Evolutionary conservation across 2,329 filamentous ascomycete genomes (phyloP), one percentile per base, ranked within the genome.

Genomic region (Eutypella sp.): DNA sequence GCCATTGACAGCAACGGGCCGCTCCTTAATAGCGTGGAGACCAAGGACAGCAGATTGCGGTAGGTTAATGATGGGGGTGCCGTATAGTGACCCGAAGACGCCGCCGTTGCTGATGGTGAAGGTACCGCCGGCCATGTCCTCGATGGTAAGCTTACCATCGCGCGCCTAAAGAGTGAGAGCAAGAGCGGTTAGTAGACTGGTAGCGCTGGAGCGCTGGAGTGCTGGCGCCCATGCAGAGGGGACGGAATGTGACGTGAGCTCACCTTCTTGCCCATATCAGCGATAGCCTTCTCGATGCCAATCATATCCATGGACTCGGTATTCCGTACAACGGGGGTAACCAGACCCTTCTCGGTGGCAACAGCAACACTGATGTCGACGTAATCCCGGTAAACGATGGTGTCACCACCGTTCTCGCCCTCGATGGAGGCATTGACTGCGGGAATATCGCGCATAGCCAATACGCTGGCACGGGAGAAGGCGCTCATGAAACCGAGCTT

Each of bases 401-500:
- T 97, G 67, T 99, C 93, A 48, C 93, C 93, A 40, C 90, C 89
- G 60, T 92, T 89, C 42, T 90, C 89, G 9, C 93, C 93, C 67
- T 99, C 93, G 56, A 99, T 99, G 31, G 91, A 96, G 19, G 92
- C 93, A 62, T 99, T 99, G 60, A 97, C 89, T 2, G 85, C 85
- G 11, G 91, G 93, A n/a, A 97, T 75, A 54, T 97, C 91, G 61
- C 86, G 87, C 88, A 96, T 95, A 47, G 93, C 93, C 49, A 97
- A 75, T 38, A 95, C 83, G 58, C 82, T 88, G 40, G 93, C 93
- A 53, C 87, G 87, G 4, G 92, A 88, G 71, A 99, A 99, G 46
- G 92, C 92, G 67, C 90, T 93, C 92, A 99, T 97, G 76, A 97
- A 99, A n/a, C 93, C 93, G 44, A 99, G 85, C 76, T 97, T 99